Base-by-base conservation (phyloP, 257 asterid genomes). In the Henckelia pumila region DNA sequence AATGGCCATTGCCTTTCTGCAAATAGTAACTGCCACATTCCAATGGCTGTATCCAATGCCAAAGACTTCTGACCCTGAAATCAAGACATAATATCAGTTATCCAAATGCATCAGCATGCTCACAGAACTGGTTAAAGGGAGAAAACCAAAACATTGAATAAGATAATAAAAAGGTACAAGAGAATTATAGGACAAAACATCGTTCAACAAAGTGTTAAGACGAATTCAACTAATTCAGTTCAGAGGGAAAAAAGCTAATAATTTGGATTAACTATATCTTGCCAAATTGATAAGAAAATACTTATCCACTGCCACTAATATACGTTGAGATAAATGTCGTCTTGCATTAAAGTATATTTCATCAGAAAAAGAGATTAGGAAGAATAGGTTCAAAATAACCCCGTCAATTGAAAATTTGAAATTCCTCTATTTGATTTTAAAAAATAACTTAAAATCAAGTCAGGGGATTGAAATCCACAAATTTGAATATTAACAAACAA, bases 21-120 rank as follows among this genome's bases (percentile, higher is more conserved):
- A 83, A 91, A 94, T 69, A 94, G 79, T 76, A 94, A 78, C 75
- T 94, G 99, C 99, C 99, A 94, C 99, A 94, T 94, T 65, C 99
- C 99, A 65, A 94, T 94, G 60, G 99, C 99, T 17, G 99, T 94
- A 80, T 94, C 99, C 79, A 94, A 77, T 56, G 97, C 99, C 83
- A 94, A 75, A 47, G 99, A 94, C 78, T 94, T 94, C 83, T 94
- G 99, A 70, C 97, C 99, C 99, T 94, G 92, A 67, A 78, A 73
- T 63, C 21, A 67, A 73, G 47, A 59, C 6, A 63, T 19, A n/a
- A 73, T 37, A 63, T 58, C 35, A 62, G 63, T 50, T 21, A 24
- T 56, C 49, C 52, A 35, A 67, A 37, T 53, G 56, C 22, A 17
- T 23, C 29, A 56, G 40, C 63, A 28, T 25, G 1, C 11, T 37